Percentiles rank a stretch among this genome's conserved stretches.
phyloP scores from a whole-genome alignment of 768 basidiomycete genomes.

The Leccinum arenicola region DNA sequence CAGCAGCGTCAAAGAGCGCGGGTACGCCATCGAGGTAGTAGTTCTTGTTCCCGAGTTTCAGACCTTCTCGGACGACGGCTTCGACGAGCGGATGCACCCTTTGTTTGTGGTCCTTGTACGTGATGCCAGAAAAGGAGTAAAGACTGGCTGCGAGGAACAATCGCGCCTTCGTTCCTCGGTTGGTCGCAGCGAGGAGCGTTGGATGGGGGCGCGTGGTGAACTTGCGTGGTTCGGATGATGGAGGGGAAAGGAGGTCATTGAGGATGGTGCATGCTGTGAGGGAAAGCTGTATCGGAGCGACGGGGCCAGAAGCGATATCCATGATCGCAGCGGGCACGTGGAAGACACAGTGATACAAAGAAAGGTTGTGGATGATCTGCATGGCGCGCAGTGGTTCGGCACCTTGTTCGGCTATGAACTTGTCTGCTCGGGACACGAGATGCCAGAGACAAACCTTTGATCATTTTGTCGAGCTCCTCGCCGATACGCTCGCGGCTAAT shows the following conservation, averaged over 20 bases:
- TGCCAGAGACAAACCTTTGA: conserved; percentile 56
- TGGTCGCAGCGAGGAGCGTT: conserved; percentile 36
- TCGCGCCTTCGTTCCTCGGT: conserved; percentile 42
- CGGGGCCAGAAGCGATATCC: conserved; percentile 43
- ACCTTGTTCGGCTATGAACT: conserved; percentile 42
- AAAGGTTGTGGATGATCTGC: conserved; percentile 68
- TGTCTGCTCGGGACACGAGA: background rate
- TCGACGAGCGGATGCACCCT: conserved; percentile 58
- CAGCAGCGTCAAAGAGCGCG: conserved; percentile 53
- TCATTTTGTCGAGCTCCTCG: conserved; percentile 92
- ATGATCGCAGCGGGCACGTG: conserved; percentile 46
- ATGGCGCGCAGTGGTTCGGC: conserved; percentile 73
- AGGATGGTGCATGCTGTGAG: conserved; percentile 60
- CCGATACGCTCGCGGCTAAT: conserved; percentile 91
- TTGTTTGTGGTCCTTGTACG: conserved; percentile 63
- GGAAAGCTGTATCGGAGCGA: conserved; percentile 40
- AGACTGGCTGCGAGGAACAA: conserved; percentile 79
- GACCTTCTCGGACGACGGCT: conserved; percentile 73
- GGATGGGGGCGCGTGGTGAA: conserved; percentile 30
- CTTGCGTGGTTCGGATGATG: conserved; percentile 15
- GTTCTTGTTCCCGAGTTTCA: conserved; percentile 79
- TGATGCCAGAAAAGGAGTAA: conserved; percentile 63
- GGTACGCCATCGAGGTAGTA: conserved; percentile 79
- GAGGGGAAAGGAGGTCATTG: conserved; percentile 40
- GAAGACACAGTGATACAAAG: conserved; percentile 69